phyloP scores from a whole-genome alignment of 768 basidiomycete genomes.

The Rhizopogon vesiculosus region DNA sequence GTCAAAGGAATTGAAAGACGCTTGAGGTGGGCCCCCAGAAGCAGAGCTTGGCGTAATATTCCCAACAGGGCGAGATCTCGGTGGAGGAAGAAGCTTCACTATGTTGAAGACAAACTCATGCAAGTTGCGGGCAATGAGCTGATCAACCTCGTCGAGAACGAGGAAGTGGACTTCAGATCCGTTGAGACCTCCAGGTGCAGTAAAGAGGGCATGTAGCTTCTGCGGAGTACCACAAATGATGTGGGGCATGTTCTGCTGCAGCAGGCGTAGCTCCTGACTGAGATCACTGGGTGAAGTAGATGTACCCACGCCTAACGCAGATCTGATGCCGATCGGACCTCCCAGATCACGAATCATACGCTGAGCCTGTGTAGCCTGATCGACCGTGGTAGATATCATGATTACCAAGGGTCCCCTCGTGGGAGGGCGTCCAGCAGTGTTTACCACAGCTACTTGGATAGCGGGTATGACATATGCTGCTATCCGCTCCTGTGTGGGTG shows the following conservation, averaged over 20 bases:
- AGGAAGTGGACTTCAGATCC: conserved; percentile 90
- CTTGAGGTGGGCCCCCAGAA: conserved; percentile 28
- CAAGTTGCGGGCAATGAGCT: conserved; percentile 93
- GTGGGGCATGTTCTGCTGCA: conserved; percentile 92
- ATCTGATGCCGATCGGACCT: conserved; percentile 86
- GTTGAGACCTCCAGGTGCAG: conserved; percentile 65
- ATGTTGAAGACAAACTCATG: conserved; percentile 94
- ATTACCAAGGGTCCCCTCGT: conserved; percentile 79
- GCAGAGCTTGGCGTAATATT: conserved; percentile 30
- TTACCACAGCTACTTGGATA: conserved; percentile 74
- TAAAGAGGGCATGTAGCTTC: conserved; percentile 90
- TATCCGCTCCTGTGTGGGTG: conserved; percentile 97
- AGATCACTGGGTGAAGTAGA: conserved; percentile 58
- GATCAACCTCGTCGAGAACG: conserved; percentile 96
- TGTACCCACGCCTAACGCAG: conserved; percentile 82
- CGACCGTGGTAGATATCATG: conserved; percentile 96
- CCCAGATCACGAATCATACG: conserved; percentile 94
- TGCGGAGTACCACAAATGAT: conserved; percentile 97
- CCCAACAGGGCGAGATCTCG: conserved; percentile 58
- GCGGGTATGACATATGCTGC: conserved; percentile 95
- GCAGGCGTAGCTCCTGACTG: conserved; percentile 70
- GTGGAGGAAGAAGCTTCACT: conserved; percentile 87
- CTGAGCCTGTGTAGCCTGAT: conserved; percentile 97
- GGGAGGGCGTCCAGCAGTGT: conserved; percentile 49
- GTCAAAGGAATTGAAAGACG: conserved; percentile 46